These are phyloP conservation scores for Cryptosporidium bovis DNA, from an alignment of 169 alveolate genomes.

Conservation along the genomic window DNA sequence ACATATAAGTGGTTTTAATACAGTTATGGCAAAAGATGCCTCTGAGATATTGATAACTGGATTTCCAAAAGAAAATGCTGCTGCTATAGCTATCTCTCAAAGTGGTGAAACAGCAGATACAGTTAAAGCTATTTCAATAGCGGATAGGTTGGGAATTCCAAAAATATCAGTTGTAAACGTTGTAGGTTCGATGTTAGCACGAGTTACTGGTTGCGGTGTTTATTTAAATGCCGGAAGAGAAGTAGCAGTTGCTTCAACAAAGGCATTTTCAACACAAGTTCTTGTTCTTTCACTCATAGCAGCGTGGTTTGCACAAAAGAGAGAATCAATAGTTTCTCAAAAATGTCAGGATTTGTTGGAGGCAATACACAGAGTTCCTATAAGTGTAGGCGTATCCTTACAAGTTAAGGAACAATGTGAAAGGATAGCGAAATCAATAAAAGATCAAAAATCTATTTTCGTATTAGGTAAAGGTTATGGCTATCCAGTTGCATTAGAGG, in stretches of 20 bases:
- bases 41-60: slow-evolving; percentile 82
- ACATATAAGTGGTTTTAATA: slow-evolving; percentile 83
- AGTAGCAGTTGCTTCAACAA: slow-evolving; percentile 97
- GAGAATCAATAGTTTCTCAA: slow-evolving; percentile 75
- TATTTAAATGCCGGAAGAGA: slow-evolving; percentile 97
- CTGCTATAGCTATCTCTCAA: slow-evolving; percentile 91
- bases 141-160: slow-evolving; percentile 83
- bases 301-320: slow-evolving; percentile 86
- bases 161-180: slow-evolving; percentile 90
- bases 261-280: slow-evolving; percentile 94
- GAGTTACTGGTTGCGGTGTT: slow-evolving; percentile 92
- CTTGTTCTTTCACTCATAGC: slow-evolving; percentile 87
- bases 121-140: slow-evolving; percentile 83
- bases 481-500: slow-evolving; percentile 95
- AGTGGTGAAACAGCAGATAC: slow-evolving; percentile 98
- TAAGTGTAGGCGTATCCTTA: slow-evolving; percentile 79
- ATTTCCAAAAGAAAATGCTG: slow-evolving; percentile 83
- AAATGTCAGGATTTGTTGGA: slow-evolving; percentile 77
- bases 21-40: slow-evolving; percentile 91
- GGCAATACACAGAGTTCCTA: slow-evolving; percentile 80
- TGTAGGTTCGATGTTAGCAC: slow-evolving; percentile 91
- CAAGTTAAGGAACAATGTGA: slow-evolving; percentile 77
- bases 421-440: slow-evolving; percentile 74
- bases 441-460: slow-evolving; percentile 77
- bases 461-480: slow-evolving; percentile 91